These are phyloP conservation scores for Coemansia sp. DNA, from an alignment of 192 early-diverging fungal species.

Conservation along the genomic window DNA sequence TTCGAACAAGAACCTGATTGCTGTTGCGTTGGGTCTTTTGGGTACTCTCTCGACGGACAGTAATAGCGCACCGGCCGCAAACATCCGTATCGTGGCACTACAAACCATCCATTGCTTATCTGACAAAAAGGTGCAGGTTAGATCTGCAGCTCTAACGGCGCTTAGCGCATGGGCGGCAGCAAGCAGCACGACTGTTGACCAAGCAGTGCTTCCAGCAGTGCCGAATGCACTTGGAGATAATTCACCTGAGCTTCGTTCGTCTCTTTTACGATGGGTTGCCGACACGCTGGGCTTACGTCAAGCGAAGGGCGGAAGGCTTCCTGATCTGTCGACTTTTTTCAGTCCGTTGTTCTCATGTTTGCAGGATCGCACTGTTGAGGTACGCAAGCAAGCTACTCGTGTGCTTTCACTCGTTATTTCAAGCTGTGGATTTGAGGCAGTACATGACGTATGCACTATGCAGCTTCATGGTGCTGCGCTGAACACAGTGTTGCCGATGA, in stretches of 20 bases:
- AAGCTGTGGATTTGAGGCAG: conserved; percentile 69
- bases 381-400: conserved; percentile 80
- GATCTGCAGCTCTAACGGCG: conserved; percentile 70
- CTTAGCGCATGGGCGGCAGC: conserved; percentile 73
- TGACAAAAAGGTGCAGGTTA: conserved; percentile 90
- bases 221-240: conserved; percentile 68
- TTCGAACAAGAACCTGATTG: conserved; percentile 87
- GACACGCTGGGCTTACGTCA: conserved; percentile 59
- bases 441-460: conserved; percentile 63
- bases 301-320: conserved; percentile 39
- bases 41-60: conserved; percentile 75
- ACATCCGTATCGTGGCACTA: conserved; percentile 66
- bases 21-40: conserved; percentile 77
- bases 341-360: conserved; percentile 75
- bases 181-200: conserved; percentile 61
- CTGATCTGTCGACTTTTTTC: conserved; percentile 67
- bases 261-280: conserved; percentile 79
- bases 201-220: conserved; percentile 64
- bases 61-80: conserved; percentile 78
- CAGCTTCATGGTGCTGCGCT: conserved; percentile 78
- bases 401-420: conserved; percentile 68
- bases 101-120: conserved; percentile 73
- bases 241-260: conserved; percentile 84
- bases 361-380: conserved; percentile 87
- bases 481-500: conserved; percentile 70